Evolutionary conservation across 768 basidiomycete genomes (phyloP).

Genomic region (Rhodosporidiobolus odoratus): DNA sequence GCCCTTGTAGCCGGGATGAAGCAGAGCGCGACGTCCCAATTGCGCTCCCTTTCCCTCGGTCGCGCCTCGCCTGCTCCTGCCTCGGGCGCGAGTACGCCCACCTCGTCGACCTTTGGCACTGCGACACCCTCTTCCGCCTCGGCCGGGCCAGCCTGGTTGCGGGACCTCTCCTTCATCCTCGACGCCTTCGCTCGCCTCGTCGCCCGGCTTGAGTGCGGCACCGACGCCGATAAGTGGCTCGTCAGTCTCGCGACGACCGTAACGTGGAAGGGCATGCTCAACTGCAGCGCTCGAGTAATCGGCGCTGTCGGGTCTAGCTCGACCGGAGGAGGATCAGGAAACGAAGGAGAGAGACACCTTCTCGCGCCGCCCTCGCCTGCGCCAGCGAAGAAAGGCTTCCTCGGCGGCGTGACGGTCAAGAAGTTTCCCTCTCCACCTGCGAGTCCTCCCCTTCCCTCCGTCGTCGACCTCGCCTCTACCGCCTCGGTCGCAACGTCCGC

Average conservation of each 20-base stretch:
- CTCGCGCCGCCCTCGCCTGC: not conserved
- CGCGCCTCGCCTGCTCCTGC: not conserved
- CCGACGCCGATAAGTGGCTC: conserved; percentile 41
- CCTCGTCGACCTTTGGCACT: not conserved
- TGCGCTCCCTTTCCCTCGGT: conserved; percentile 30
- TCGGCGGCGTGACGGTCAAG: conserved; percentile 24
- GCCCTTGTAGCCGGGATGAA: not conserved
- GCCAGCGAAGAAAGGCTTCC: conserved; percentile 14
- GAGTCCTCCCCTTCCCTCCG: conserved; percentile 24
- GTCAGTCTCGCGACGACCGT: conserved; percentile 36
- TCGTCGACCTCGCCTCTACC: not conserved
- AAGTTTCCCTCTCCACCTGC: conserved; percentile 31
- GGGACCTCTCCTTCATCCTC: conserved; percentile 32
- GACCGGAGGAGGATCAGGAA: not conserved
- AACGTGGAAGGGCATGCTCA: conserved; percentile 42
- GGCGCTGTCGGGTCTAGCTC: not conserved
- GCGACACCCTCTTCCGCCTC: not conserved
- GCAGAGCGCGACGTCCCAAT: conserved; percentile 13
- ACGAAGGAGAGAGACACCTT: not conserved
- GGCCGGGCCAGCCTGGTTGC: conserved; percentile 34
- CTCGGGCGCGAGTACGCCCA: not conserved
- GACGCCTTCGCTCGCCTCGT: conserved; percentile 34
- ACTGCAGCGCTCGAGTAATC: conserved; percentile 19
- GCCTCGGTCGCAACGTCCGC: not conserved
- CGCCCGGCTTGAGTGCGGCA: conserved; percentile 27